These are phyloP conservation scores for Acmispon strigosus DNA, from an alignment of 306 rosid genomes.

Conservation along the genomic window DNA sequence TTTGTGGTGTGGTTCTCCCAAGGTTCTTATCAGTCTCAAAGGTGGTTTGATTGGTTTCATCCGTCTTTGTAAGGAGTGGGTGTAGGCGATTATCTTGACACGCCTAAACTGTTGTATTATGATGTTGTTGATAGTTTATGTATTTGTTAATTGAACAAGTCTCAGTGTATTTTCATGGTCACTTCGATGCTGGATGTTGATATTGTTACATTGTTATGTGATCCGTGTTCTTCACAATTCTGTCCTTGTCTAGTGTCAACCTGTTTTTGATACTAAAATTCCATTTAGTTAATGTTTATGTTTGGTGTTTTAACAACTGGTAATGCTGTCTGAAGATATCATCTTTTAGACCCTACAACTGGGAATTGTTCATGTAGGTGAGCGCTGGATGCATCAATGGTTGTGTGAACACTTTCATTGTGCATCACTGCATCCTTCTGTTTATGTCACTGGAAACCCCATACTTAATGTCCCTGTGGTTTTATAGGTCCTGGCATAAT, in stretches of 20 bases:
- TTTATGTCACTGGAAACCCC: background rate
- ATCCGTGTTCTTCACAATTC: background rate
- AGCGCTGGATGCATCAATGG: background rate
- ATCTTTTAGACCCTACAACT: background rate
- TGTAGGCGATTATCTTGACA: background rate
- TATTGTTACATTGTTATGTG: background rate
- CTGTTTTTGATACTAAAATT: background rate
- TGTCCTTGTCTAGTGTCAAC: background rate
- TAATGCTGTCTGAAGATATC: conserved; percentile 7
- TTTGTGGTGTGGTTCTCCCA: no score
- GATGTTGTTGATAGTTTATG: conserved; percentile 16
- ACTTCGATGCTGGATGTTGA: background rate
- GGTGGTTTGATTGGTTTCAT: background rate
- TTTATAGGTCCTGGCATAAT: background rate
- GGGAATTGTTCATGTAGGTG: background rate
- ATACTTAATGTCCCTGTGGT: background rate
- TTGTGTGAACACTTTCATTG: background rate
- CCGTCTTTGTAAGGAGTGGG: background rate
- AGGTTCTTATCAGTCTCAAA: no score
- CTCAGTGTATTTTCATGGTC: background rate
- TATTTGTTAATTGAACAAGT: background rate
- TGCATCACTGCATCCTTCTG: background rate
- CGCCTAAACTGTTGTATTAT: background rate
- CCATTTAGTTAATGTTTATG: background rate
- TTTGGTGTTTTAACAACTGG: background rate